Conservation (phyloP, 2,329 filamentous ascomycete species). For the Phaeophleospora eucalypticola region DNA sequence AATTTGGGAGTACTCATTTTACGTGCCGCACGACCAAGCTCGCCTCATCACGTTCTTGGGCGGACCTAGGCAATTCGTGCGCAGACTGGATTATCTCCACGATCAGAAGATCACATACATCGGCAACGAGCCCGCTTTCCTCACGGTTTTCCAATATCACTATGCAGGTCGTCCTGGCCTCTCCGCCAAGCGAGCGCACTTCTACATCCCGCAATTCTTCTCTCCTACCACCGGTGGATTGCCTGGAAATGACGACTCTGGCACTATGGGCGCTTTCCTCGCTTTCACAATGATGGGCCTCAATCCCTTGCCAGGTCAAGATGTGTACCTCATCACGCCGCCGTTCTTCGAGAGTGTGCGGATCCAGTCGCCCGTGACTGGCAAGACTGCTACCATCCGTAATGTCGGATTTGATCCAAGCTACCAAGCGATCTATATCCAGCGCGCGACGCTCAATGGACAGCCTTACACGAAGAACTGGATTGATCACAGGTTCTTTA, state of each 20-base stretch:
- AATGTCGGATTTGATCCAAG: conserved; percentile 37
- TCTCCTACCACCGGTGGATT: conserved; percentile 34
- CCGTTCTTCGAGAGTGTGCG: conserved; percentile 39
- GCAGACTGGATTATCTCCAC: conserved; percentile 60
- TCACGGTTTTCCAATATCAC: conserved; percentile 37
- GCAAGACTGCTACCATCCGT: conserved; percentile 36
- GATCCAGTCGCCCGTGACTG: conserved; percentile 34
- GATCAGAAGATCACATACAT: conserved; percentile 52
- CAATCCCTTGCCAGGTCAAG: conserved; percentile 28
- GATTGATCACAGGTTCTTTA: conserved; percentile 42
- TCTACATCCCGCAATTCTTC: conserved; percentile 39
- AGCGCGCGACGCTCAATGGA: conserved; percentile 38
- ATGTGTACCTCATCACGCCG: conserved; percentile 41
- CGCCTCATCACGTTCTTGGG: conserved; percentile 51
- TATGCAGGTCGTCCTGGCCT: conserved; percentile 39
- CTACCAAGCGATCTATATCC: conserved; percentile 34
- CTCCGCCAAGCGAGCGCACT: conserved; percentile 36
- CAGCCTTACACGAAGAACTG: conserved; percentile 38
- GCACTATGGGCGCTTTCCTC: conserved; percentile 40
- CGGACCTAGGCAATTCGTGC: conserved; percentile 53
- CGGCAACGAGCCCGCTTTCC: conserved; percentile 59
- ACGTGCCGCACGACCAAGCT: conserved; percentile 60
- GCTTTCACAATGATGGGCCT: conserved; percentile 40
- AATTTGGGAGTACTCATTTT: conserved; percentile 66
- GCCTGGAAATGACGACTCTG: conserved; percentile 28